These are phyloP conservation scores for Fusarium sp. DNA, from an alignment of 2,329 filamentous ascomycete species.

Conservation along the genomic window DNA sequence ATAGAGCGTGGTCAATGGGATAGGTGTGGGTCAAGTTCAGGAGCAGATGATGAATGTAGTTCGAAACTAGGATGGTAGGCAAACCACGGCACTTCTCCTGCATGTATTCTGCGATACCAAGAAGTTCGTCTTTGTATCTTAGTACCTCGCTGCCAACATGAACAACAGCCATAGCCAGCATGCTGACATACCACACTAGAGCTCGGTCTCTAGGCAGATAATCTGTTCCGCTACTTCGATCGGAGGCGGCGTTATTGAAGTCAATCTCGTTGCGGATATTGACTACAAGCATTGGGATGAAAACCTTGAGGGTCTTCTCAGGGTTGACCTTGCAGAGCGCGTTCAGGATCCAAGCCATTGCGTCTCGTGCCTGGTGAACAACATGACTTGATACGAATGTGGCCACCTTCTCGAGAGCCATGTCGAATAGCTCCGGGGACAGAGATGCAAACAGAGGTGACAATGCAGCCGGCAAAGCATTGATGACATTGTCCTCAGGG, in stretches of 20 bases:
- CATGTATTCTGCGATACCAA: conserved; percentile 95
- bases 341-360: conserved; percentile 98
- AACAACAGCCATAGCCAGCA: conserved; percentile 97
- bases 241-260: conserved; percentile 94
- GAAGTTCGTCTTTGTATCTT: conserved; percentile 87
- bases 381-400: conserved; percentile 94
- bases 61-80: conserved; percentile 94
- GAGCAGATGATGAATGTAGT: conserved; percentile 95
- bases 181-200: conserved; percentile 95
- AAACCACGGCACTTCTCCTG: conserved; percentile 94
- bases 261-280: conserved; percentile 97
- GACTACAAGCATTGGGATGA: conserved; percentile 89
- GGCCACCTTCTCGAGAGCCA: conserved; percentile 90
- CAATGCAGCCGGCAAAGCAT: conserved; percentile 90
- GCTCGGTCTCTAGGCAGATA: conserved; percentile 92
- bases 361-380: conserved; percentile 94
- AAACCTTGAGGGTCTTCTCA: conserved; percentile 88
- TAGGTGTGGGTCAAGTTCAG: conserved; percentile 96
- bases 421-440: conserved; percentile 92
- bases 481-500: conserved; percentile 96
- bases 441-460: conserved; percentile 90
- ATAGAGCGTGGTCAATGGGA: conserved; percentile 87
- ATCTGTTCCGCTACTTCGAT: conserved; percentile 91
- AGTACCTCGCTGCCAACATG: conserved; percentile 93
- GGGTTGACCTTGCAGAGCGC: conserved; percentile 95